Conservation (phyloP, 192 early-diverging fungal genomes). For the Neocallimastix lanati region DNA sequence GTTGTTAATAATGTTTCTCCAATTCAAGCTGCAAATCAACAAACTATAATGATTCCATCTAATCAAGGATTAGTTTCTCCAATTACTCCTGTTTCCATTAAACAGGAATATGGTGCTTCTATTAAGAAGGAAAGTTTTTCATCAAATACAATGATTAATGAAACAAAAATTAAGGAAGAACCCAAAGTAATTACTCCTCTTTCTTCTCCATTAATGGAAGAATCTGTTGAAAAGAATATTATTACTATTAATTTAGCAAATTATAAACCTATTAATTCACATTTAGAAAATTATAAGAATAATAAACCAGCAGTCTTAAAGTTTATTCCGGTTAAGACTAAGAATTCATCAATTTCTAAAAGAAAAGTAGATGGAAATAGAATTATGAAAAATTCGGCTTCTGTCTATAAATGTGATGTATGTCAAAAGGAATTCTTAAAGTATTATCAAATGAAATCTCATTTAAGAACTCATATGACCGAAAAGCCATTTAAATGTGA, state of each 20-base stretch:
- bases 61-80: neutral
- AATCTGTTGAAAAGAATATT: neutral
- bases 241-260: neutral
- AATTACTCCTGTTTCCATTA: neutral
- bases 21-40: too few species aligned
- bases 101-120: too few species aligned
- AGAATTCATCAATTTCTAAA: neutral
- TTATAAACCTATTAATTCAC: neutral
- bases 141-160: too few species aligned
- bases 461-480: neutral
- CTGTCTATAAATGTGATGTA: neutral
- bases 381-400: neutral
- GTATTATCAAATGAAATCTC: neutral
- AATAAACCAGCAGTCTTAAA: neutral
- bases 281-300: neutral
- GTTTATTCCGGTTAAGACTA: neutral
- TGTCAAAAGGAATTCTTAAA: neutral
- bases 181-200: neutral
- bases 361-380: neutral
- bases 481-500: neutral
- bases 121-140: too few species aligned
- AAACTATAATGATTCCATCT: neutral
- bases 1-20: too few species aligned
- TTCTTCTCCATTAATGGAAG: neutral
- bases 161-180: neutral